A percentile compares a stretch with the other conserved stretches of the same genome.
These are phyloP conservation scores for Lumnitzera littorea DNA, from an alignment of 345 rosid genomes.

Conservation along the genomic window DNA sequence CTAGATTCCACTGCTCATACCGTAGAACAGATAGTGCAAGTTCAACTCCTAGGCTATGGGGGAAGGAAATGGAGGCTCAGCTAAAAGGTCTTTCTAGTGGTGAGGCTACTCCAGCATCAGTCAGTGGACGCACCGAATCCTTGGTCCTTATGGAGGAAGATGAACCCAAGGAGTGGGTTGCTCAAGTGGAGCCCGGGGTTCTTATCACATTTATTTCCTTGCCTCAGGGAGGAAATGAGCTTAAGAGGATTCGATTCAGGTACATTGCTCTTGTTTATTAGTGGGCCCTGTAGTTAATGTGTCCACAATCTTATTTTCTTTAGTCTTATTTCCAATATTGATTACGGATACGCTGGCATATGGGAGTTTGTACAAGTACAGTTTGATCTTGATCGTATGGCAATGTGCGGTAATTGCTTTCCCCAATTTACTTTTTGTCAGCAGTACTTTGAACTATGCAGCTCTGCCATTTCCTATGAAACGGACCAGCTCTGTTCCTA, in stretches of 20 bases:
- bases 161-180: conserved; percentile 98
- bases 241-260: conserved; percentile 94
- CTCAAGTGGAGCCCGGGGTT: conserved; percentile 98
- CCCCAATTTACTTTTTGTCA: not conserved
- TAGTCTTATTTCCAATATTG: conserved; percentile 1
- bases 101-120: conserved; percentile 83
- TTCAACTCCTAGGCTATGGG: conserved; percentile 62
- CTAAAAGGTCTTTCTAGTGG: conserved; percentile 80
- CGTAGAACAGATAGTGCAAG: conserved; percentile 55
- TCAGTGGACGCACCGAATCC: conserved; percentile 75
- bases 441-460: not conserved
- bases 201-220: conserved; percentile 87
- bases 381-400: conserved; percentile 7
- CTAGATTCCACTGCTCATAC: conserved; percentile 62
- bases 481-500: not conserved
- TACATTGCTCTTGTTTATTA: conserved; percentile 17
- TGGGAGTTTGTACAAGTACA: conserved; percentile 4
- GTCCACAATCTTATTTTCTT: conserved; percentile 4
- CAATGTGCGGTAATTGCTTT: conserved; percentile 3
- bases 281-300: conserved; percentile 5
- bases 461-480: not conserved
- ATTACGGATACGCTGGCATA: not conserved
- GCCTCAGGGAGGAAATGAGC: conserved; percentile 91
- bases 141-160: conserved; percentile 78
- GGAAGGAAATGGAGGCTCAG: conserved; percentile 80